Percentiles rank a stretch among this genome's conserved stretches.
Conservation (phyloP, 2,329 filamentous ascomycete genomes). For the Colletotrichum musae region DNA sequence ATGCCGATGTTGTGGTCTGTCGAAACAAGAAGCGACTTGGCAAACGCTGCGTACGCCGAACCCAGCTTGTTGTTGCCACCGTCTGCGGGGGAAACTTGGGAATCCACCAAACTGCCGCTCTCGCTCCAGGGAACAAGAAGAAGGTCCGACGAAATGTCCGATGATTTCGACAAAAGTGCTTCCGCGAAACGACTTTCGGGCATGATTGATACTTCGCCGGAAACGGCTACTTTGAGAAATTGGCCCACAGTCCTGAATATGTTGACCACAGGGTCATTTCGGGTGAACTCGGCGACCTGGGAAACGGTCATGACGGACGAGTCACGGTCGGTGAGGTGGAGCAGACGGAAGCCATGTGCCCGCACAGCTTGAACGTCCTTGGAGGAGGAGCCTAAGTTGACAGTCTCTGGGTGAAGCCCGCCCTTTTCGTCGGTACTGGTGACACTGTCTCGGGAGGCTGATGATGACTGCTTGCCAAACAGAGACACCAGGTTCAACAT, state of each 20-base stretch:
- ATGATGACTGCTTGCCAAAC: slow-evolving; percentile 55
- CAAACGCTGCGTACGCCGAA: slow-evolving; percentile 78
- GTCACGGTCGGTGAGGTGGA: slow-evolving; percentile 85
- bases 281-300: slow-evolving; percentile 76
- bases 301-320: slow-evolving; percentile 90
- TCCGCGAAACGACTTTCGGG: slow-evolving; percentile 81
- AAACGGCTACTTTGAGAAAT: slow-evolving; percentile 80
- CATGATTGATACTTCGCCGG: slow-evolving; percentile 79
- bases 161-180: slow-evolving; percentile 74
- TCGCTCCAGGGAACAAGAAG: slow-evolving; percentile 87
- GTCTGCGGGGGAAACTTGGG: slow-evolving; percentile 31
- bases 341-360: slow-evolving; percentile 85
- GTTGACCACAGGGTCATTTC: slow-evolving; percentile 83
- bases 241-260: slow-evolving; percentile 75
- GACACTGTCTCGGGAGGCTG: neutral
- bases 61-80: slow-evolving; percentile 52
- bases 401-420: slow-evolving; percentile 27
- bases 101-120: slow-evolving; percentile 69
- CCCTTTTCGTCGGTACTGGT: slow-evolving; percentile 12
- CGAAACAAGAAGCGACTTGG: slow-evolving; percentile 75
- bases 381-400: slow-evolving; percentile 8
- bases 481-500: slow-evolving; percentile 91
- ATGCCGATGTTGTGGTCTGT: slow-evolving; percentile 80
- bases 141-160: slow-evolving; percentile 75
- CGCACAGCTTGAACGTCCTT: slow-evolving; percentile 68